These are phyloP conservation scores for Pyrrhoderma lamaoense DNA, from an alignment of 1,284 basidiomycete species.

Conservation along the genomic window DNA sequence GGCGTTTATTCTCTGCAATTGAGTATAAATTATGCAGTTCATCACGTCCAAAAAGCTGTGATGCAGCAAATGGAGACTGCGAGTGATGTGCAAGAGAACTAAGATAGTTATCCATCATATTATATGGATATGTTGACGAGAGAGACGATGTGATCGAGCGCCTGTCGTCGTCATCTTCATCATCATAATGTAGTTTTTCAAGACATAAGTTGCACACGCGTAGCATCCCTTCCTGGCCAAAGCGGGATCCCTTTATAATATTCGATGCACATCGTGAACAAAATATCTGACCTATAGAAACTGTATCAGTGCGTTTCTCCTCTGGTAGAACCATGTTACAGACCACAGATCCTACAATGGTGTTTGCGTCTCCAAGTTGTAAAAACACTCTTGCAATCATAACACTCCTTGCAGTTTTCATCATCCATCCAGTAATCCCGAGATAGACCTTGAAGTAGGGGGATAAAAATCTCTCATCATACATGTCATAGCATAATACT, in stretches of 20 bases:
- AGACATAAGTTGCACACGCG: constrained; percentile 93
- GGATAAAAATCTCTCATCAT: constrained; percentile 13
- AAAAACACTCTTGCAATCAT: constrained; percentile 88
- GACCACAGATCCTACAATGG: constrained; percentile 90
- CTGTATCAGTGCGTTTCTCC: constrained; percentile 13
- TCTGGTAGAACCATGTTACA: constrained; percentile 1
- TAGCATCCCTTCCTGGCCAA: constrained; percentile 88
- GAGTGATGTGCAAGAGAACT: constrained; percentile 47
- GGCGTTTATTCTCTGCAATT: constrained; percentile 63
- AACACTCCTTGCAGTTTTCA: constrained; percentile 92
- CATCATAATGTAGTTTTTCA: constrained; percentile 77
- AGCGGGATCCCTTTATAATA: constrained; percentile 91
- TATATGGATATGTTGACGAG: constrained; percentile 52
- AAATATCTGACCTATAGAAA: constrained; percentile 71
- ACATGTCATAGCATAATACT: constrained; percentile 18
- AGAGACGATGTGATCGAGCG: constrained; percentile 67
- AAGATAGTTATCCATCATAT: constrained; percentile 45
- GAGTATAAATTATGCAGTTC: constrained; percentile 75
- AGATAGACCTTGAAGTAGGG: constrained; percentile 53
- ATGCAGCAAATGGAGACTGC: constrained; percentile 84
- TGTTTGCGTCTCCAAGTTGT: constrained; percentile 91
- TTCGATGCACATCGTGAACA: constrained; percentile 96
- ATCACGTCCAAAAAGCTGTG: constrained; percentile 72
- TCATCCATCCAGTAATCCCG: constrained; percentile 98
- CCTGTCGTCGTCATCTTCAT: constrained; percentile 77